Conservation (phyloP, 371 early-diverging fungal species). For the Batkoa obscura region DNA sequence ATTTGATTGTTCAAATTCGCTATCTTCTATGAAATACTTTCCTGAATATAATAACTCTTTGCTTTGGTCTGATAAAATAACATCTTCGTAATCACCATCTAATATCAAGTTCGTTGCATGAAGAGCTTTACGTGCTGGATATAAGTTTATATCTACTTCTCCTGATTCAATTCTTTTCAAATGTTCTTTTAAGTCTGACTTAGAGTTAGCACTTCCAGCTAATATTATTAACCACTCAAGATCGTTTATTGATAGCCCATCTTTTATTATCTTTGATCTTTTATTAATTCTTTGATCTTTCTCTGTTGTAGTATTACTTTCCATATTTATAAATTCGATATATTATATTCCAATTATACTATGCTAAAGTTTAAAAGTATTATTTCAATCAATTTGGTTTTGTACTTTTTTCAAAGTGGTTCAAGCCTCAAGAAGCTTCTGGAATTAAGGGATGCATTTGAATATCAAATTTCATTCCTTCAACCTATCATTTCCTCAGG, state of each 20-base stretch:
- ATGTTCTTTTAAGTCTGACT: not conserved
- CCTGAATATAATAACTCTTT: not conserved
- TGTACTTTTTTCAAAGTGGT: too few species aligned
- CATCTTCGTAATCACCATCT: not conserved
- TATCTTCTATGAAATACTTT: not conserved
- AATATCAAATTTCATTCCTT: too few species aligned
- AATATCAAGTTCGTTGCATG: not conserved
- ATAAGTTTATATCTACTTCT: not conserved
- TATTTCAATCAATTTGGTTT: too few species aligned
- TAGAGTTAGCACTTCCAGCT: not conserved
- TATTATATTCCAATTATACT: too few species aligned
- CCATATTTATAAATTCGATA: too few species aligned
- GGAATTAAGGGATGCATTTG: too few species aligned
- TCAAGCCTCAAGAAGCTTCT: too few species aligned
- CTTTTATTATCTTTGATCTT: too few species aligned
- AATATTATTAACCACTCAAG: not conserved
- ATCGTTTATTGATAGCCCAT: not conserved
- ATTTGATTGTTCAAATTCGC: not conserved
- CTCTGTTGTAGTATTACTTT: too few species aligned
- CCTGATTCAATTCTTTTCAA: not conserved
- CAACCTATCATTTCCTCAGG: too few species aligned
- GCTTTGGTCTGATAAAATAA: not conserved
- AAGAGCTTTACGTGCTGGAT: not conserved
- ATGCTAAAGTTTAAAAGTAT: too few species aligned
- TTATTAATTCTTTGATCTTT: too few species aligned